These are phyloP conservation scores for Ramularia collo-cygni DNA, from an alignment of 2,329 filamentous ascomycete genomes.

Conservation along the genomic window DNA sequence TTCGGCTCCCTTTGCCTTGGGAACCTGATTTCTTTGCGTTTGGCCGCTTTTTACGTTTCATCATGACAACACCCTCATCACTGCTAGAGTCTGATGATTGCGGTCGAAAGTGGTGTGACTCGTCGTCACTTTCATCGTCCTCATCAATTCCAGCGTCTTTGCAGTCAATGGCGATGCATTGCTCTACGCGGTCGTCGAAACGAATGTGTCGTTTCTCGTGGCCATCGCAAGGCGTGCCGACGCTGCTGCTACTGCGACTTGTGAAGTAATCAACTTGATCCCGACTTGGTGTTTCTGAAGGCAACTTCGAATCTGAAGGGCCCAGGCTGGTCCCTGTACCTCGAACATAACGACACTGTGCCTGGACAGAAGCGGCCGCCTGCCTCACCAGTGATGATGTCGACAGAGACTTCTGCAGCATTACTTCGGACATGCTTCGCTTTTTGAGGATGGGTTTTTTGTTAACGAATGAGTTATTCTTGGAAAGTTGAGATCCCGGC, in stretches of 20 bases:
- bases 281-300: slow-evolving; percentile 54
- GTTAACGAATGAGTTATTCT: slow-evolving; percentile 61
- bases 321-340: slow-evolving; percentile 52
- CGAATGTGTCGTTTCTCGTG: slow-evolving; percentile 78
- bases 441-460: slow-evolving; percentile 96
- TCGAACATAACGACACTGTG: slow-evolving; percentile 54
- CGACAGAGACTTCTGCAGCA: slow-evolving; percentile 83
- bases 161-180: slow-evolving; percentile 87
- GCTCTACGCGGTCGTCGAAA: slow-evolving; percentile 92
- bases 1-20: slow-evolving; percentile 42
- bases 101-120: slow-evolving; percentile 33
- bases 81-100: slow-evolving; percentile 44
- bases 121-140: slow-evolving; percentile 31
- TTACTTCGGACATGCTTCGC: slow-evolving; percentile 89
- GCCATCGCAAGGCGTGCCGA: slow-evolving; percentile 52
- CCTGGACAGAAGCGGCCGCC: slow-evolving; percentile 77
- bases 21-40: slow-evolving; percentile 39
- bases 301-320: slow-evolving; percentile 57
- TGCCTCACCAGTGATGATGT: slow-evolving; percentile 85
- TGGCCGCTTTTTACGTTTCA: slow-evolving; percentile 56
- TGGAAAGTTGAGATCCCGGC: slow-evolving; percentile 50
- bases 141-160: slow-evolving; percentile 74
- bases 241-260: slow-evolving; percentile 58
- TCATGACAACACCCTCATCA: slow-evolving; percentile 73
- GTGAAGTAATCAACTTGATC: slow-evolving; percentile 59